These are phyloP conservation scores for Calocybe gangraenosa DNA, from an alignment of 768 basidiomycete species.

Conservation along the genomic window DNA sequence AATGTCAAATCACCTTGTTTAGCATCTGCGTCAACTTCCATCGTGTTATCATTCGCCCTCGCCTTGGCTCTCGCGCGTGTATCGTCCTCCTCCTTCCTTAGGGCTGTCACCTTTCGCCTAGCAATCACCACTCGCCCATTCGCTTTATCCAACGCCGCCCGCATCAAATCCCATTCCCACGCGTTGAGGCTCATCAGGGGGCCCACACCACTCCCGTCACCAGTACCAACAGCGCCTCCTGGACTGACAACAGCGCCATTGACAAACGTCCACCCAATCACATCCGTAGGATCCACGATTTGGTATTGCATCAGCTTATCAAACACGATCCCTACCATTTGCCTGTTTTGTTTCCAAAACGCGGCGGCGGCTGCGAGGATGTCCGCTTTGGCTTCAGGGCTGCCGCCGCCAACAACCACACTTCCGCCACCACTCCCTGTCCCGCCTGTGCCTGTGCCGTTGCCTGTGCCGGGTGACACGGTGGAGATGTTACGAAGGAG, in stretches of 20 bases:
- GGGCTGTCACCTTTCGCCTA: slow-evolving; percentile 61
- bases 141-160: slow-evolving; percentile 82
- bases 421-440: slow-evolving; percentile 35
- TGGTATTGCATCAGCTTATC: slow-evolving; percentile 99
- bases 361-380: slow-evolving; percentile 65
- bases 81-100: slow-evolving; percentile 89
- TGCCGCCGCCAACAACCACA: slow-evolving; percentile 31
- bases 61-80: slow-evolving; percentile 74
- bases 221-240: slow-evolving; percentile 5
- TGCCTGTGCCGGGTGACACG: slow-evolving; percentile 26
- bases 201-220: slow-evolving; percentile 18
- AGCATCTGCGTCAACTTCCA: slow-evolving; percentile 70
- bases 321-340: slow-evolving; percentile 89
- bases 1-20: slow-evolving; percentile 42
- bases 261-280: slow-evolving; percentile 80
- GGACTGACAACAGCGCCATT: slow-evolving; percentile 33
- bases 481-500: slow-evolving; percentile 63
- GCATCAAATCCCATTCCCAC: slow-evolving; percentile 84
- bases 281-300: slow-evolving; percentile 90
- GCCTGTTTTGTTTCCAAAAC: slow-evolving; percentile 84
- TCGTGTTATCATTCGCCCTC: slow-evolving; percentile 51
- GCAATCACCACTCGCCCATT: slow-evolving; percentile 84
- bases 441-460: slow-evolving; percentile 50
- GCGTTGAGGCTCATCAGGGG: slow-evolving; percentile 31
- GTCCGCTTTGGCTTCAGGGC: slow-evolving; percentile 58